These are phyloP conservation scores for Aotearoamyces nothofagi DNA, from an alignment of 2,329 filamentous ascomycete genomes.

Conservation along the genomic window DNA sequence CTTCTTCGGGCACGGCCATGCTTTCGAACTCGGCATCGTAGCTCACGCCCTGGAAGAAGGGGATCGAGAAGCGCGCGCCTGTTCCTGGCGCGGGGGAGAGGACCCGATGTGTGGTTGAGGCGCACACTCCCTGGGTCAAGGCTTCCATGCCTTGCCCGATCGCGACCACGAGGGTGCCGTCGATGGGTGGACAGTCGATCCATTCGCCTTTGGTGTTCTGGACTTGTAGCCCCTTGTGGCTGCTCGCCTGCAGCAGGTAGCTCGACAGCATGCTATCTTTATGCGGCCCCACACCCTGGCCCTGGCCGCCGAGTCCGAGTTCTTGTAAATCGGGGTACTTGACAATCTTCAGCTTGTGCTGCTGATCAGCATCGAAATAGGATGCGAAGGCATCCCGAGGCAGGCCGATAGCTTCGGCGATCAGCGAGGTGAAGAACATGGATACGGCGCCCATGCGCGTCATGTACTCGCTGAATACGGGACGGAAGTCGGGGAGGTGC, in stretches of 20 bases:
- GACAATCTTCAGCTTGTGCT: constrained; percentile 84
- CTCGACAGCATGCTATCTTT: constrained; percentile 75
- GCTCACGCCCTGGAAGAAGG: constrained; percentile 79
- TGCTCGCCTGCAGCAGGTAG: constrained; percentile 66
- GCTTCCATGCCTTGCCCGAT: constrained; percentile 83
- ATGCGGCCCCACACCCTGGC: constrained; percentile 60
- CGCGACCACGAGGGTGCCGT: constrained; percentile 69
- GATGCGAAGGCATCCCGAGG: constrained; percentile 53
- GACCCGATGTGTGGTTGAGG: constrained; percentile 70
- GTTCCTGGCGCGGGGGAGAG: constrained; percentile 55
- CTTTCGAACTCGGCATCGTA: constrained; percentile 68
- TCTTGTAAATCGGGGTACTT: constrained; percentile 65
- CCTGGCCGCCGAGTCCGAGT: constrained; percentile 31
- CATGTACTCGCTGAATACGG: constrained; percentile 63
- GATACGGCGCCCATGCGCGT: constrained; percentile 56
- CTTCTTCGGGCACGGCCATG: constrained; percentile 40
- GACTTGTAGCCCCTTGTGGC: constrained; percentile 66
- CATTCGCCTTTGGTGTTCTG: constrained; percentile 66
- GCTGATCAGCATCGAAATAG: constrained; percentile 56
- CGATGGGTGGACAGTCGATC: constrained; percentile 68
- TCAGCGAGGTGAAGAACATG: constrained; percentile 60
- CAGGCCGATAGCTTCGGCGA: constrained; percentile 71
- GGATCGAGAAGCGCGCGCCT: constrained; percentile 64
- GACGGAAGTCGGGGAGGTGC: constrained; percentile 51
- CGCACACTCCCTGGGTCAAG: constrained; percentile 68